Conservation (phyloP, 2,329 filamentous ascomycete species). For the Aspergillus bombycis region DNA sequence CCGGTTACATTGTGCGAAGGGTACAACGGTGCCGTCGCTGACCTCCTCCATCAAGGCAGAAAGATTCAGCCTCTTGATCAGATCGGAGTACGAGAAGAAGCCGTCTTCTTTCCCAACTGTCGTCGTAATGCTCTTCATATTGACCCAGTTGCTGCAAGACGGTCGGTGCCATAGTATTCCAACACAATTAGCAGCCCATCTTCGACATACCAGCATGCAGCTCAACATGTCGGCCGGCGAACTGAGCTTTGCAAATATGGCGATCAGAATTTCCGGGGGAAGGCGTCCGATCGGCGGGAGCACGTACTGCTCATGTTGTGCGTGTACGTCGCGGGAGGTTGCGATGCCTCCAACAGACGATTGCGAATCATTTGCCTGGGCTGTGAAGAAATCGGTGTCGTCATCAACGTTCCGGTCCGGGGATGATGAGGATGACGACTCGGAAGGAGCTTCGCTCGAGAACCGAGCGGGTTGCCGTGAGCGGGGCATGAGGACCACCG, state of each 20-base stretch:
- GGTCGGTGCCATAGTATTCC: conserved; percentile 94
- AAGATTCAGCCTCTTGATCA: conserved; percentile 90
- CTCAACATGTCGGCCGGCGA: conserved; percentile 76
- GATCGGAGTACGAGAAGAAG: conserved; percentile 85
- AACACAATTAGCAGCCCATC: conserved; percentile 90
- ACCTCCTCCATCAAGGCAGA: conserved; percentile 74
- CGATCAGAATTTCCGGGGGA: conserved; percentile 92
- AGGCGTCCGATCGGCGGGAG: conserved; percentile 73
- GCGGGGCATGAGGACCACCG: conserved; percentile 37
- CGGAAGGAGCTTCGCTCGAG: conserved; percentile 45
- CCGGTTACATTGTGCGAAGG: conserved; percentile 81
- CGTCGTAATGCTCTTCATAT: conserved; percentile 77
- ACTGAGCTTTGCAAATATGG: conserved; percentile 83
- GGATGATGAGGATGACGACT: conserved; percentile 50
- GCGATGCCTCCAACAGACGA: conserved; percentile 85
- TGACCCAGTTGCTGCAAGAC: conserved; percentile 82
- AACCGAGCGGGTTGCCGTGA: conserved; percentile 39
- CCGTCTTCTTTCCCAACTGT: conserved; percentile 73
- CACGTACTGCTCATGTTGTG: conserved; percentile 52
- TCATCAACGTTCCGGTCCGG: conserved; percentile 69
- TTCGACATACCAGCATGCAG: conserved; percentile 92
- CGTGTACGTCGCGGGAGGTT: conserved; percentile 74
- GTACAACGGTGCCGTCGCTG: conserved; percentile 85
- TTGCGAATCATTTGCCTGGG: conserved; percentile 82
- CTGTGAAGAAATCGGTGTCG: conserved; percentile 91